Conservation (phyloP, 2,329 filamentous ascomycete species). For the Arthrocladium fulminans region DNA sequence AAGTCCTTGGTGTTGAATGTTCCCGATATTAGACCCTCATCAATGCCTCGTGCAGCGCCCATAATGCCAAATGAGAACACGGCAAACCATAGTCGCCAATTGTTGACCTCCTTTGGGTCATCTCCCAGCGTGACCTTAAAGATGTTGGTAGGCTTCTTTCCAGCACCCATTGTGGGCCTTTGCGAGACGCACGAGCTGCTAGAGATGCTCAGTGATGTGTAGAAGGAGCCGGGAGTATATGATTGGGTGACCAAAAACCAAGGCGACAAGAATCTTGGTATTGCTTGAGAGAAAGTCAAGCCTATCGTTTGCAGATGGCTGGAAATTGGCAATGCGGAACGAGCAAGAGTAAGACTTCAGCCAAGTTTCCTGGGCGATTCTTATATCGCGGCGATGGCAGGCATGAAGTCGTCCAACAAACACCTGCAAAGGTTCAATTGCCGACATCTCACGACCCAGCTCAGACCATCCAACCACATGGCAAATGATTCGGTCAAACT, state of each 20-base stretch:
- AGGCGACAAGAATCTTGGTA: neutral
- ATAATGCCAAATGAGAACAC: constrained; percentile 23
- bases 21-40: constrained; percentile 22
- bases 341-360: neutral
- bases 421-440: neutral
- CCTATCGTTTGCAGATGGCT: neutral
- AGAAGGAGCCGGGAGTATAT: neutral
- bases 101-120: constrained; percentile 27
- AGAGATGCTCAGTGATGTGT: neutral
- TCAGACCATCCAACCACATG: neutral
- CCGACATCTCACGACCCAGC: neutral
- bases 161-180: constrained; percentile 9
- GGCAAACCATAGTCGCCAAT: constrained; percentile 26
- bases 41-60: constrained; percentile 20
- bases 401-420: neutral
- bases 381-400: neutral
- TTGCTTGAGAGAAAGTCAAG: constrained; percentile 1
- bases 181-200: too few species aligned
- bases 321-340: neutral
- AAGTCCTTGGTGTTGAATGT: constrained; percentile 26
- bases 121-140: constrained; percentile 25
- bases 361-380: neutral
- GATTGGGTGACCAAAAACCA: neutral
- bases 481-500: neutral
- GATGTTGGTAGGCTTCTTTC: constrained; percentile 35